These are phyloP conservation scores for Suillus spraguei DNA, from an alignment of 768 basidiomycete genomes.

Conservation along the genomic window DNA sequence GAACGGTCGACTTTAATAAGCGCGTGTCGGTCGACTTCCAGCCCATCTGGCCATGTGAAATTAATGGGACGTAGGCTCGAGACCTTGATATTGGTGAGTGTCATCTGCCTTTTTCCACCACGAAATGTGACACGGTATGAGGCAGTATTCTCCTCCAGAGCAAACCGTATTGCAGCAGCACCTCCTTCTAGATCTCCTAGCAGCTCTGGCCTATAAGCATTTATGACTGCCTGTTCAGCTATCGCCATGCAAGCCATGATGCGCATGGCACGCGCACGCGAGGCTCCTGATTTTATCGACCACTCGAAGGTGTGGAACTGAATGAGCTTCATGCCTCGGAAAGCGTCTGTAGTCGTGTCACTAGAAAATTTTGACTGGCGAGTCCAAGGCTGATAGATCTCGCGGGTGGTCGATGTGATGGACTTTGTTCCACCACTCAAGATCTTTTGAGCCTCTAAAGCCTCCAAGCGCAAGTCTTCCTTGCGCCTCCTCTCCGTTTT, in stretches of 20 bases:
- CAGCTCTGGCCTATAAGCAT: background rate
- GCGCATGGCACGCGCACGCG: background rate
- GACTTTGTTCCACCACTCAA: background rate
- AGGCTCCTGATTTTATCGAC: too few relatives aligned
- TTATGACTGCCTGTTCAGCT: constrained; percentile 7
- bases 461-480: background rate
- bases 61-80: background rate
- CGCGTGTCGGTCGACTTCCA: background rate
- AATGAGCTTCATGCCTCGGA: constrained; percentile 2
- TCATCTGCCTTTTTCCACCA: background rate
- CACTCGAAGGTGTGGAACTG: constrained; percentile 9
- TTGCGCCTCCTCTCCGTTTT: background rate
- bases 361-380: background rate
- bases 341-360: background rate
- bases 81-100: background rate
- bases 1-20: background rate
- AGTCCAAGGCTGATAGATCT: constrained; percentile 4
- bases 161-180: background rate
- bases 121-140: background rate
- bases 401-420: background rate
- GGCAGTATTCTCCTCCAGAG: background rate
- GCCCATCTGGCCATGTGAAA: constrained; percentile 4
- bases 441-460: background rate
- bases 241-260: background rate
- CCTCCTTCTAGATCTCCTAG: background rate